These are phyloP conservation scores for Alternaria burnsii DNA, from an alignment of 2,329 filamentous ascomycete genomes.

Conservation along the genomic window DNA sequence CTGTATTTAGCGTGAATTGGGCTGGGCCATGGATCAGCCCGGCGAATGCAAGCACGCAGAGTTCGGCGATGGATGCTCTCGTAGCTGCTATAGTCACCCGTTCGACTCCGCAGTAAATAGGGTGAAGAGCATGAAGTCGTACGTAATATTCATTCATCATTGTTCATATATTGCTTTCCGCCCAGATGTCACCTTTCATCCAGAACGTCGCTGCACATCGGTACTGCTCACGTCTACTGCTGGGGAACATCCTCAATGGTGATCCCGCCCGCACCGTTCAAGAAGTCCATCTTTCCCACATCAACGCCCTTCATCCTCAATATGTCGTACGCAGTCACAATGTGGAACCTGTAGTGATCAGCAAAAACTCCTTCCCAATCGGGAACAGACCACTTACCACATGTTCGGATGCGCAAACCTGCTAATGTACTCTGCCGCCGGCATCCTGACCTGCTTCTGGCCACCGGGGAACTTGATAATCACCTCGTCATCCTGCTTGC, in stretches of 20 bases:
- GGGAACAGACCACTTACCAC: conserved; percentile 44
- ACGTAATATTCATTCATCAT: neutral
- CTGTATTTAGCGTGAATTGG: conserved; percentile 69
- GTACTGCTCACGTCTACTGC: neutral
- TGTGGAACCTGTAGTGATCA: conserved; percentile 62
- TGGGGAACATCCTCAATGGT: neutral
- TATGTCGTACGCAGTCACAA: conserved; percentile 67
- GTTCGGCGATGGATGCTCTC: conserved; percentile 71
- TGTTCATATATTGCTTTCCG: neutral
- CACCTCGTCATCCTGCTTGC: conserved; percentile 53
- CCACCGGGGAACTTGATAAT: conserved; percentile 37
- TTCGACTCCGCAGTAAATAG: neutral
- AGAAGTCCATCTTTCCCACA: conserved; percentile 68
- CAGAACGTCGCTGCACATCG: neutral
- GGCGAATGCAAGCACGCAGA: conserved; percentile 67
- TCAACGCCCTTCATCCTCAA: conserved; percentile 68
- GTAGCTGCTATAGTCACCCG: conserved; percentile 53
- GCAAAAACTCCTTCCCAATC: neutral
- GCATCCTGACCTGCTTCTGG: conserved; percentile 51
- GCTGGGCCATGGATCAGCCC: conserved; percentile 64
- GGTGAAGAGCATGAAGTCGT: neutral
- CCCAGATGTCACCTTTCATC: neutral
- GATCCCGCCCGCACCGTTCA: conserved; percentile 43
- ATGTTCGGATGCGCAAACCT: conserved; percentile 66
- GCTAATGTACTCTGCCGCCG: conserved; percentile 57